Evolutionary conservation across 179 eudicot genomes (phyloP), one percentile per base, ranked within the genome.

Genomic region (Silene vulgaris): DNA sequence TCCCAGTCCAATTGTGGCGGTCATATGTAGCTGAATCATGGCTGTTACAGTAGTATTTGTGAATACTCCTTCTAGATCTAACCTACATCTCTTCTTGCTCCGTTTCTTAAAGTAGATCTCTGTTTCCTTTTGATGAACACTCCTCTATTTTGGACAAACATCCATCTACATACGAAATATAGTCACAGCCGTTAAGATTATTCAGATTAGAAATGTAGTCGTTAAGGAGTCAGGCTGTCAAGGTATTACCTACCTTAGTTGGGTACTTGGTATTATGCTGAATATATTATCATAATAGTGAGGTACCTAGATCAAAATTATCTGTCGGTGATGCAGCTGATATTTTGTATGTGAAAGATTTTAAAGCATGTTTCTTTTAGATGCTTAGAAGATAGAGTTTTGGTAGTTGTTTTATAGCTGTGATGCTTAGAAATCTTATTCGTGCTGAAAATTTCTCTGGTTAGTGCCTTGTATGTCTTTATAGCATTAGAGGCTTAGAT

Each of bases 271-370:
- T 16, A 8, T 37, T 48, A 67, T 17, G 7, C 1, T 17, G 1
- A 37, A 67, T 7, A 32, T n/a, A 35, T 67, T 32, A 32, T 16
- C 26, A 0, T 37, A 67, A 35, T 37, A 16, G 2, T 16, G 50
- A 67, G 71, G 21, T 17, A 66, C 50, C 11, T 35, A 37, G 23
- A 17, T 45, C 8, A 2, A 32, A 32, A 17, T 3, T 7, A 17
- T 37, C 48, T 35, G 71, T 19, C 37, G 71, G 16, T 23, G 26
- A 17, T 66, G 70, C 13, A 66, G 48, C 37, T n/a, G 48, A 32
- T 37, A 45, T 67, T 67, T 65, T 16, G 43, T 35, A 67, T n/a
- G 50, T 20, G 40, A 20, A 32, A 66, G 71, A 32, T n/a, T 66
- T 37, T 8, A 67, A 30, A 66, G 52, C 71, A 21, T 37, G 23